A percentile compares a stretch with the other conserved stretches of the same genome.
Evolutionary conservation across 805 yeast species (phyloP).

Genomic region (Saccharomyces eubayanus): DNA sequence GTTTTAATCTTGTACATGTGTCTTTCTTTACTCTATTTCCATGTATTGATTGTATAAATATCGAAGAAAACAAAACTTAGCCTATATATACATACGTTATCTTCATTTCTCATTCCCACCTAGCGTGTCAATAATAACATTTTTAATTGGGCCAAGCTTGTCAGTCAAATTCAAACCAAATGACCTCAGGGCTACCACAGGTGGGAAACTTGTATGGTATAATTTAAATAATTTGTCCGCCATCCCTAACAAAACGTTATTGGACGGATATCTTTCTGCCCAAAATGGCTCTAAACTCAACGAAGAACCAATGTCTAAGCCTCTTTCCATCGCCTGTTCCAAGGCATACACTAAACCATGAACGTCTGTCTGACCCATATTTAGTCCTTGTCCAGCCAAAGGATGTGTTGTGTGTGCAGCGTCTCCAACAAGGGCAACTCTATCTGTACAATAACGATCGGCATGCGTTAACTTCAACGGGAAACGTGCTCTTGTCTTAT

Average conservation of each 20-base stretch:
- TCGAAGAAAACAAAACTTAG: neutral
- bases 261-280: slow-evolving; percentile 70
- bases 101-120: slow-evolving; percentile 23
- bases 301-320: slow-evolving; percentile 78
- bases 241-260: slow-evolving; percentile 74
- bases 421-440: slow-evolving; percentile 93
- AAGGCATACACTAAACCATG: slow-evolving; percentile 58
- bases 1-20: neutral
- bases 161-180: slow-evolving; percentile 68
- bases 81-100: neutral
- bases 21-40: neutral
- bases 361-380: slow-evolving; percentile 95
- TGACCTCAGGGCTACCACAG: slow-evolving; percentile 67
- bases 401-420: slow-evolving; percentile 98
- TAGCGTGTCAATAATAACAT: slow-evolving; percentile 53
- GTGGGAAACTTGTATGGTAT: slow-evolving; percentile 63
- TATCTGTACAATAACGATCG: slow-evolving; percentile 73
- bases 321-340: slow-evolving; percentile 63
- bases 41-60: neutral
- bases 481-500: slow-evolving; percentile 71
- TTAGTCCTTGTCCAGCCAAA: slow-evolving; percentile 93
- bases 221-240: slow-evolving; percentile 89
- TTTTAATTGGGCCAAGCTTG: slow-evolving; percentile 55
- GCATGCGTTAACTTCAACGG: slow-evolving; percentile 87
- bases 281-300: slow-evolving; percentile 81